Conservation (phyloP, 2,329 filamentous ascomycete species). For the Aspergillus versicolor region DNA sequence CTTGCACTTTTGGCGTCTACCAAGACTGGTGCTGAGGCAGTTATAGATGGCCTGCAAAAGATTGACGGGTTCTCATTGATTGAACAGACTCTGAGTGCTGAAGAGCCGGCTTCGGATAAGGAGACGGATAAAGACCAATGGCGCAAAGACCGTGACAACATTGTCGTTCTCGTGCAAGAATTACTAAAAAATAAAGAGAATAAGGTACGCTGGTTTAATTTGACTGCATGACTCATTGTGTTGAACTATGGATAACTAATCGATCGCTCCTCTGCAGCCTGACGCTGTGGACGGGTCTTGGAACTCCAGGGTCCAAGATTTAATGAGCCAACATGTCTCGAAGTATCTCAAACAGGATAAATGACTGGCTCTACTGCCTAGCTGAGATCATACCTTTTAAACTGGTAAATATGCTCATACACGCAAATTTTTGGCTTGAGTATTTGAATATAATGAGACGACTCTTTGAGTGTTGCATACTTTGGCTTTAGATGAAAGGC, state of each 20-base stretch:
- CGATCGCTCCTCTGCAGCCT: conserved; percentile 21
- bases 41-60: conserved; percentile 36
- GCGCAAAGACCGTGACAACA: conserved; percentile 43
- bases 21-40: conserved; percentile 31
- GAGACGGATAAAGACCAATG: conserved; percentile 28
- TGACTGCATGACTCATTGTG: neutral
- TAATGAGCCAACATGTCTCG: conserved; percentile 27
- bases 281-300: conserved; percentile 27
- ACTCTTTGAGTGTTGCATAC: too few species aligned
- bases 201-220: conserved; percentile 30
- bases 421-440: neutral
- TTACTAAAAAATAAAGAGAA: conserved; percentile 39
- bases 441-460: neutral
- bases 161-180: conserved; percentile 39
- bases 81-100: conserved; percentile 28
- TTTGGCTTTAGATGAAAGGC: too few species aligned
- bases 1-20: conserved; percentile 47
- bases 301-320: conserved; percentile 28
- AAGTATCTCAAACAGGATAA: conserved; percentile 18
- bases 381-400: neutral
- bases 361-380: neutral
- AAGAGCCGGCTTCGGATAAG: conserved; percentile 18
- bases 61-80: conserved; percentile 35
- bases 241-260: neutral
- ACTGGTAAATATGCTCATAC: neutral